Percentiles rank a stretch among this genome's conserved stretches.
These are phyloP conservation scores for Alternaria tenuissima DNA, from an alignment of 2,329 filamentous ascomycete species.

Conservation along the genomic window DNA sequence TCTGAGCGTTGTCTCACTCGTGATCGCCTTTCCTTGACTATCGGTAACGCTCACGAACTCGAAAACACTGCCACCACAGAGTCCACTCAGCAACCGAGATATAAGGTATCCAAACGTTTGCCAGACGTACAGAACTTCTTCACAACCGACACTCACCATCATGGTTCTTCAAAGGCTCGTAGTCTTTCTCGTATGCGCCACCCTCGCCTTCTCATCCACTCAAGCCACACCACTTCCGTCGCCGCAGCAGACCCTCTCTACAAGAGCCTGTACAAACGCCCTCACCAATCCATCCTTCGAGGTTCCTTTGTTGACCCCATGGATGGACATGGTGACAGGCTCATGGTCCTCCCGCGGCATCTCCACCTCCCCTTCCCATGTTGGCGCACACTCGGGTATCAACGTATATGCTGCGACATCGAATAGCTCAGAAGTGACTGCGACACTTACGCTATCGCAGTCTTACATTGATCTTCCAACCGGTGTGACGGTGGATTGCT, in stretches of 20 bases:
- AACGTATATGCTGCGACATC: constrained; percentile 18
- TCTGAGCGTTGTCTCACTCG: not conserved
- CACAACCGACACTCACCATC: not conserved
- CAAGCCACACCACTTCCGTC: not conserved
- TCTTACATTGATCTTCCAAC: constrained; percentile 10
- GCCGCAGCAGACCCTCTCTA: not conserved
- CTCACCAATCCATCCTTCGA: constrained; percentile 33
- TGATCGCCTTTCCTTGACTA: not conserved
- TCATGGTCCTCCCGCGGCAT: constrained; percentile 23
- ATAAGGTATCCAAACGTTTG: not conserved
- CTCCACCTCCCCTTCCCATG: not conserved
- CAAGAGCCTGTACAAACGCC: constrained; percentile 22
- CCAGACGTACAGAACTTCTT: not conserved
- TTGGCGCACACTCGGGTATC: constrained; percentile 4
- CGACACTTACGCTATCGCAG: constrained; percentile 25
- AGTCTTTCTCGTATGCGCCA: constrained; percentile 2
- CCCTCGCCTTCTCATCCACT: constrained; percentile 1
- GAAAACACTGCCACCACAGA: not conserved
- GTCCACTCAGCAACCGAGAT: not conserved
- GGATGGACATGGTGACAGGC: constrained; percentile 27
- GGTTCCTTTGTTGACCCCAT: constrained; percentile 13
- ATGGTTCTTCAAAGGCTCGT: not conserved
- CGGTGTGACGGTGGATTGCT: constrained; percentile 16
- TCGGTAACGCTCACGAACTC: not conserved
- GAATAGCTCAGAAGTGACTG: constrained; percentile 21